phyloP scores from a whole-genome alignment of 192 early-diverging fungal genomes.

The Pilaira anomala region DNA sequence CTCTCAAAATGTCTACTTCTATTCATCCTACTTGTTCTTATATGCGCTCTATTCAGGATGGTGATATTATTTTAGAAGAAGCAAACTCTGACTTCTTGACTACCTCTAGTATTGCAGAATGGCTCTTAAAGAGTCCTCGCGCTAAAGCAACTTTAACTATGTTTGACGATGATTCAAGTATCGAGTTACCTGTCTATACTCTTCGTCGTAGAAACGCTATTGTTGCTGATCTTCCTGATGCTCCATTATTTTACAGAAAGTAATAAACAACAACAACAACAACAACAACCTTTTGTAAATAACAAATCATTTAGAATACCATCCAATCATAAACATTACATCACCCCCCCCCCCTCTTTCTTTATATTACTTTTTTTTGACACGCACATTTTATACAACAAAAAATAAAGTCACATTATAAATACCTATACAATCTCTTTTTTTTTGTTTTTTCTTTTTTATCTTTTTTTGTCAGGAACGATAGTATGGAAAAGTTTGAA shows the following conservation, averaged over 20 bases:
- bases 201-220: conserved; percentile 31
- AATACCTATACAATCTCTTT: too few species aligned
- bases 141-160: conserved; percentile 19
- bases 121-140: conserved; percentile 17
- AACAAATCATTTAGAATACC: too few species aligned
- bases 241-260: conserved; percentile 11
- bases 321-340: too few species aligned
- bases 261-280: too few species aligned
- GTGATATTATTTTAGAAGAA: conserved; percentile 12
- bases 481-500: too few species aligned
- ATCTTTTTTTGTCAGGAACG: too few species aligned
- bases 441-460: too few species aligned
- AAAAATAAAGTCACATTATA: too few species aligned
- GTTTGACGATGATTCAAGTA: conserved; percentile 19
- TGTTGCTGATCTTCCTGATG: conserved; percentile 30
- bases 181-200: conserved; percentile 27
- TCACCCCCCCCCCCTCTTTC: too few species aligned
- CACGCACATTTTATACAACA: too few species aligned
- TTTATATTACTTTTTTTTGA: too few species aligned
- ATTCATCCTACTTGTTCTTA: conserved; percentile 14
- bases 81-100: conserved; percentile 7
- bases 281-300: too few species aligned
- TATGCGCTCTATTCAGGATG: conserved; percentile 17
- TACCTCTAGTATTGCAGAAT: conserved; percentile 12
- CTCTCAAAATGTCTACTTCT: background rate